These are phyloP conservation scores for Athelia sp. DNA, from an alignment of 1,284 basidiomycete genomes.

Conservation along the genomic window DNA sequence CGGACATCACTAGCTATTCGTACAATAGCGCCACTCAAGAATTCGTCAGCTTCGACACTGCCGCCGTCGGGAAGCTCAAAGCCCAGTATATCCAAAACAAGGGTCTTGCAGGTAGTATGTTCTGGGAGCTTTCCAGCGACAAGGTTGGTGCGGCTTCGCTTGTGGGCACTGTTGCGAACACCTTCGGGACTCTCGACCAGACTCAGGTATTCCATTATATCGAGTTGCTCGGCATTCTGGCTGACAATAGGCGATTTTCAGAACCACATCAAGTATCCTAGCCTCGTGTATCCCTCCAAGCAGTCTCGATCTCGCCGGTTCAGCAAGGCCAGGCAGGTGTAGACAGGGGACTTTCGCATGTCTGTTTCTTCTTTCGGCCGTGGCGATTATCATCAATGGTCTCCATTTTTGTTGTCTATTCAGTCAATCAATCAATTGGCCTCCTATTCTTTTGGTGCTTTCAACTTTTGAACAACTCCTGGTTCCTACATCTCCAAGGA, in stretches of 20 bases:
- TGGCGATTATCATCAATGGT: too few species aligned
- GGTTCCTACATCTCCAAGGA: too few species aligned
- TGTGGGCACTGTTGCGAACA: constrained; percentile 40
- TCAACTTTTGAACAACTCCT: too few species aligned
- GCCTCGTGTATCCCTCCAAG: too few species aligned
- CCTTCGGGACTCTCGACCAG: constrained; percentile 52
- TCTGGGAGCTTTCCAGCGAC: constrained; percentile 75
- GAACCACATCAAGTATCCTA: constrained; percentile 60
- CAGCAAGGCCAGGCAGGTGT: too few species aligned
- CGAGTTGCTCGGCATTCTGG: constrained; percentile 1
- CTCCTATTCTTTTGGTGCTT: too few species aligned
- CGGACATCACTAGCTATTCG: constrained; percentile 74
- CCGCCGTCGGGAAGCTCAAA: constrained; percentile 69
- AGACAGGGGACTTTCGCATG: too few species aligned
- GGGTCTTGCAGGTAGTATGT: constrained; percentile 74
- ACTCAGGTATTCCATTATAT: constrained; percentile 29
- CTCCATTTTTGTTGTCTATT: too few species aligned
- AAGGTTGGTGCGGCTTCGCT: constrained; percentile 54
- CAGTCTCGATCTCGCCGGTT: too few species aligned
- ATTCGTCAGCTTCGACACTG: constrained; percentile 80
- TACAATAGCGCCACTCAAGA: constrained; percentile 64
- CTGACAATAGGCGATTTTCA: not conserved
- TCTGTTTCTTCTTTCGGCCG: too few species aligned
- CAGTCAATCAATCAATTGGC: too few species aligned
- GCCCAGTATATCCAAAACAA: constrained; percentile 67